These are phyloP conservation scores for Gossypium mustelinum DNA, from an alignment of 345 rosid genomes.

Conservation along the genomic window DNA sequence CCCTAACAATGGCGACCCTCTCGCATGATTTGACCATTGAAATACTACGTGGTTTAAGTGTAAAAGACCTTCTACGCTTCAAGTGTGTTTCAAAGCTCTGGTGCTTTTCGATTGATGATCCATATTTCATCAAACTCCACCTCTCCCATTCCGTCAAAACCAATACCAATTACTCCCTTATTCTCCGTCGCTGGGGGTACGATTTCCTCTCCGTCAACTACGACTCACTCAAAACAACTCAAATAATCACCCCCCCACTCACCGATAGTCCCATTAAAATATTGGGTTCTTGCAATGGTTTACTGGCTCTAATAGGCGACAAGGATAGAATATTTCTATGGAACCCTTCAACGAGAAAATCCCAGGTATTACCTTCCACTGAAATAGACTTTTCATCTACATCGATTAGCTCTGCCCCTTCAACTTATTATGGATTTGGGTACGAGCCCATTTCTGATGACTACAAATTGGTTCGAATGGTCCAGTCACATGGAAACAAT, in stretches of 20 bases:
- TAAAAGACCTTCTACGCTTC: slow-evolving; percentile 33
- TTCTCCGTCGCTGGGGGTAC: slow-evolving; percentile 16
- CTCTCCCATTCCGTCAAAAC: slow-evolving; percentile 3
- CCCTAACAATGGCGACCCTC: background rate
- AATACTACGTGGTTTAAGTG: slow-evolving; percentile 24
- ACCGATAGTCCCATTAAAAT: slow-evolving; percentile 23
- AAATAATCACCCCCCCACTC: background rate
- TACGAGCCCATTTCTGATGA: slow-evolving; percentile 29
- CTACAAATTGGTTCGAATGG: slow-evolving; percentile 32
- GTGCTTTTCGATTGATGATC: slow-evolving; percentile 26
- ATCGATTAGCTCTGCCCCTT: too few species aligned
- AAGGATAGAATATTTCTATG: slow-evolving; percentile 26
- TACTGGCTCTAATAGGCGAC: slow-evolving; percentile 28
- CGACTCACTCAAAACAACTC: slow-evolving; percentile 13
- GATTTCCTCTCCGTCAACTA: slow-evolving; percentile 12
- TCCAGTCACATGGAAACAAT: slow-evolving; percentile 18
- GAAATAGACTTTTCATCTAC: background rate
- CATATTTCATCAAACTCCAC: slow-evolving; percentile 12
- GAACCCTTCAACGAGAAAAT: slow-evolving; percentile 33
- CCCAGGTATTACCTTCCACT: background rate
- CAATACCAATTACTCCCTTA: background rate
- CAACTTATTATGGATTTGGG: slow-evolving; percentile 36
- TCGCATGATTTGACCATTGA: background rate
- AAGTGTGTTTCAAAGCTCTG: slow-evolving; percentile 27
- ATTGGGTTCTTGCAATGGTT: slow-evolving; percentile 38